A percentile compares a stretch with the other conserved stretches of the same genome.
These are phyloP conservation scores for Mediolabrus comicus DNA, from an alignment of 108 stramenopile genomes.

Conservation along the genomic window DNA sequence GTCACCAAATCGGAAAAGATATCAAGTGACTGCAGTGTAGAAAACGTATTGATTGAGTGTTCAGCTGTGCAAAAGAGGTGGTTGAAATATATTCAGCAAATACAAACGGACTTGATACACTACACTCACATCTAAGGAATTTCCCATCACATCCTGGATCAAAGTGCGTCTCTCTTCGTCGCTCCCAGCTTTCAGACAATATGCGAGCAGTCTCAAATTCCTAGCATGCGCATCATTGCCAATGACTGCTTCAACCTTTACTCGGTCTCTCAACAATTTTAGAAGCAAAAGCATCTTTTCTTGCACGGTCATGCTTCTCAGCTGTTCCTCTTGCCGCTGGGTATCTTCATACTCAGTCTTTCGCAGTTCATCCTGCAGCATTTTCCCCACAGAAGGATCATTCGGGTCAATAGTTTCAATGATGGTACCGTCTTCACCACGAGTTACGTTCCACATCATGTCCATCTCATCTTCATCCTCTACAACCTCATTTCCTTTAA, in stretches of 20 bases:
- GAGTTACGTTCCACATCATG: conserved; percentile 68
- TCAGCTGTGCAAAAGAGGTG: neutral
- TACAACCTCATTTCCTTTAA: conserved; percentile 1
- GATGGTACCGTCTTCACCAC: conserved; percentile 58
- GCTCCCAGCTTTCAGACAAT: conserved; percentile 59
- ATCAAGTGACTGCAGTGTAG: conserved; percentile 58
- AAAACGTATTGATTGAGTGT: neutral
- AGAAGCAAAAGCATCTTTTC: conserved; percentile 79
- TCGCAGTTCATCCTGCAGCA: conserved; percentile 59
- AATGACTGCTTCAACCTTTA: conserved; percentile 87
- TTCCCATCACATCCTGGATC: conserved; percentile 69
- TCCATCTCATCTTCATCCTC: conserved; percentile 40
- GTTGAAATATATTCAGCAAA: neutral
- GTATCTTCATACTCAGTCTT: conserved; percentile 19
- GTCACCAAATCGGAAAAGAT: conserved; percentile 66
- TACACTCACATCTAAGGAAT: conserved; percentile 81
- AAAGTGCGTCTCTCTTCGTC: conserved; percentile 61
- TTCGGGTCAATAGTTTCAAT: conserved; percentile 83
- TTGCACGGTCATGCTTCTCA: conserved; percentile 47
- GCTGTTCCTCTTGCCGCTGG: conserved; percentile 2
- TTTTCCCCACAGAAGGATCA: conserved; percentile 52
- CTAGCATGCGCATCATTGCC: conserved; percentile 66
- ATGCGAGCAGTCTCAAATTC: conserved; percentile 76
- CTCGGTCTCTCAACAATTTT: conserved; percentile 67
- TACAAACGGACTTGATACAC: neutral